A percentile compares a stretch with the other conserved stretches of the same genome.
Evolutionary conservation across 192 early-diverging fungal genomes (phyloP).

Genomic region (Backusella luteola): DNA sequence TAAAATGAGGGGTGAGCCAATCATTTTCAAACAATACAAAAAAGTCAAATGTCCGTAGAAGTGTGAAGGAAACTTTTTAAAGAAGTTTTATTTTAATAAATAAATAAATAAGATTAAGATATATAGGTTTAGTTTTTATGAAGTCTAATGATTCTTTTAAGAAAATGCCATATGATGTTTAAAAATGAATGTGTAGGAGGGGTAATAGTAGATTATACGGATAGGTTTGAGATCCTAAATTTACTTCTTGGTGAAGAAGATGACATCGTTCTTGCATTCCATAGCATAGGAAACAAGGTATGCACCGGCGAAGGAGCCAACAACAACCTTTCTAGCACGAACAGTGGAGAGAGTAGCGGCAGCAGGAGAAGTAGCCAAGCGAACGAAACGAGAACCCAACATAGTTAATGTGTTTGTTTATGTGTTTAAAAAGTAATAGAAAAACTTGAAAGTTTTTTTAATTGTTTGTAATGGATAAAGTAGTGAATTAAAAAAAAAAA

Average conservation of each 20-base stretch:
- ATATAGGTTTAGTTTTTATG: not conserved
- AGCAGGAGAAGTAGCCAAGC: not conserved
- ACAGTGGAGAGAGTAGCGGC: not conserved
- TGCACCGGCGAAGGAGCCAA: not conserved
- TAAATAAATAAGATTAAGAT: not conserved
- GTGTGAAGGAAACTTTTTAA: not conserved
- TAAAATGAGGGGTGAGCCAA: slow-evolving; percentile 5
- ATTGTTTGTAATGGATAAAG: not conserved
- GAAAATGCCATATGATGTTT: slow-evolving; percentile 4
- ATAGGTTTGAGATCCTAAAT: not conserved
- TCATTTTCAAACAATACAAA: not conserved
- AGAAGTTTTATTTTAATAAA: not conserved
- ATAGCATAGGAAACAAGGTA: not conserved
- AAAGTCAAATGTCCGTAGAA: not conserved
- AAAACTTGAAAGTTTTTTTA: not conserved
- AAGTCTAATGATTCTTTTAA: not conserved
- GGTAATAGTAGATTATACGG: not conserved
- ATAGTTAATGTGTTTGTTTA: not conserved
- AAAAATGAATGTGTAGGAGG: not conserved
- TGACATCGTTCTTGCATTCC: not conserved
- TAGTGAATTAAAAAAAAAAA: not conserved
- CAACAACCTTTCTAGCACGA: not conserved
- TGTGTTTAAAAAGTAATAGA: not conserved
- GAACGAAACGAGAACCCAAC: not conserved
- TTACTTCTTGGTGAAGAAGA: slow-evolving; percentile 6